These are phyloP conservation scores for Kodamaea laetipori DNA, from an alignment of 805 yeast genomes.

Conservation along the genomic window DNA sequence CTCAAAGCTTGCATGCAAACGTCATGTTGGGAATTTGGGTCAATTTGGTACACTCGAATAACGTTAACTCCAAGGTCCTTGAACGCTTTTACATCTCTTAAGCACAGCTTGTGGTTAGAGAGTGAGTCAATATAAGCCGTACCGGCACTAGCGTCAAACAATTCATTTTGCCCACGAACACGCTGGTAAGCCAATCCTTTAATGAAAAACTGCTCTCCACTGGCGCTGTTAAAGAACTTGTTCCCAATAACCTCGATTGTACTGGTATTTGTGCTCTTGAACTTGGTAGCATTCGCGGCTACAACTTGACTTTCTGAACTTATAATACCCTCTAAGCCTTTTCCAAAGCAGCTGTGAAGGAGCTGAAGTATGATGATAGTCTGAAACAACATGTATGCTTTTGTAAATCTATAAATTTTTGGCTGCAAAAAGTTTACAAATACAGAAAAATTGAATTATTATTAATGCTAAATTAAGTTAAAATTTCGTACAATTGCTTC, in stretches of 20 bases:
- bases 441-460: not conserved
- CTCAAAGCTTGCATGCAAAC: conserved; percentile 38
- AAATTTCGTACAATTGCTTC: conserved; percentile 27
- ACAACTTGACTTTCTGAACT: not conserved
- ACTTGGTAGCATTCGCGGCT: not conserved
- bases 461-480: conserved; percentile 9
- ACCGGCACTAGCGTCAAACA: conserved; percentile 21
- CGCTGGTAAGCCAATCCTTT: conserved; percentile 90
- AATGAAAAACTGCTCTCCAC: conserved; percentile 82
- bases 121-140: conserved; percentile 68
- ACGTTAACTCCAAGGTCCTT: conserved; percentile 70
- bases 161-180: conserved; percentile 49
- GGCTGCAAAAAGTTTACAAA: conserved; percentile 4
- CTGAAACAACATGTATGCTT: not conserved
- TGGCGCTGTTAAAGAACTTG: conserved; percentile 71
- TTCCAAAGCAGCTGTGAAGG: too few relatives aligned
- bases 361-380: not conserved
- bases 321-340: not conserved
- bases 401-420: not conserved
- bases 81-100: conserved; percentile 82
- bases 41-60: conserved; percentile 83
- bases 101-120: conserved; percentile 67
- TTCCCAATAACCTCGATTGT: conserved; percentile 66
- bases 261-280: conserved; percentile 20
- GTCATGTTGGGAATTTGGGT: conserved; percentile 70